Evolutionary conservation across 495 filamentous ascomycete species (phyloP), one percentile per base, ranked within the genome.

Genomic region (Cercophora newfieldiana): DNA sequence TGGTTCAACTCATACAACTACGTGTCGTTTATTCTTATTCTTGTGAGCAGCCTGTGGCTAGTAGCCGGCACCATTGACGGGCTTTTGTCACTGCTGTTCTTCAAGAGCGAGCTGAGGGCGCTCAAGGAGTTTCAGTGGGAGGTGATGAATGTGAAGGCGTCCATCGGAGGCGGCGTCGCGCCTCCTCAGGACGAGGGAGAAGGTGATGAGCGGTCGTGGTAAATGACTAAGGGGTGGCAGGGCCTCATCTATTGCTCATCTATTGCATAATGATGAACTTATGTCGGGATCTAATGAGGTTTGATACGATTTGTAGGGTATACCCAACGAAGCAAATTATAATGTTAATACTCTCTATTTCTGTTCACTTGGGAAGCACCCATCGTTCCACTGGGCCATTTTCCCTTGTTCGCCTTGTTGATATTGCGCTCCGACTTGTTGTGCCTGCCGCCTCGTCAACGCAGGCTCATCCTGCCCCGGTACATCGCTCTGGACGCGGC

Each of bases 61-160:
- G 83, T 82, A 14, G 88, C 87, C 7, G 96, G 95, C 0, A 83
- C 90, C 6, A 66, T 96, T 19, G 90, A 97, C 77, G 93, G 94
- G 0, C 72, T 98, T 30, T 90, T 97, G 73, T 91, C 92, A 3
- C 86, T 93, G 1, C 71, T 98, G 30, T 98, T 98, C 70, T 88
- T 97, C 67, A 87, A 88, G 14, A 86, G 86, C 68, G 95, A 99
- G 79, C 67, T 97, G 65, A 81, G 92, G 65, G 88, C 91, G 16
- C 78, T 99, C n/a, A 90, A 87, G 69, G 95, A 98, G 79, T 98
- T 97, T 78, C 88, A 95, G 71, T 97, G 93, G 90, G 96, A 99
- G 80, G 88, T 99, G 16, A 77, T 78, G 58, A 95, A 90, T 78
- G 89, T 89, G 33, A 87, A 77, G 54, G 72, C 74, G 8, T 61